Evolutionary conservation across 805 yeast genomes (phyloP), one percentile per base, ranked within the genome.

Genomic region (Zygosaccharomyces kombuchaensis): DNA sequence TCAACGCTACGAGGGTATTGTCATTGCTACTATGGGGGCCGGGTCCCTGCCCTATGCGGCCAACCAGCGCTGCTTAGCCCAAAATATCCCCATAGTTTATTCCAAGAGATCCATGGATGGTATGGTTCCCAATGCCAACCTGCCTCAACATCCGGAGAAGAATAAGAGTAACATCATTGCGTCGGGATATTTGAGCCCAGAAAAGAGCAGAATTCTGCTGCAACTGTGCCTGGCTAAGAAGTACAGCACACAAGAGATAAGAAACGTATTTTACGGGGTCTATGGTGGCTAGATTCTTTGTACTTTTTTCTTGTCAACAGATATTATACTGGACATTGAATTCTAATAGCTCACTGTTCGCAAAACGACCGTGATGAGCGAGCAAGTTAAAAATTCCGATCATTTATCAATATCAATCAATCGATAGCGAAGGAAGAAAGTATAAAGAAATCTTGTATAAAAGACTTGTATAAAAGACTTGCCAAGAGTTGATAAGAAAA

Each of bases 91-190:
- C 1, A 71, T 81, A 1, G 70, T 82, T 1, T 81, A 78, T 57
- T 80, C 86, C 27, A 81, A 81, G 57, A 71, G 87, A 57, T 74
- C 86, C 7, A 78, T 77, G 73, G 86, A 81, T 58, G 88, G 88
- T 9, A 78, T 79, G 78, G 82, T 82, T 16, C 84, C 88, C 2
- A 67, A 63, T 5, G 81, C 76, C 4, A 67, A 67, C 40, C 56
- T 65, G 35, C 75, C 73, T 37, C 57, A 52, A 2, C 64, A 70
- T 12, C 51, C 70, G n/a, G 71, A 75, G 1, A 52, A 51, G 6
- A 62, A 62, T 9, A 45, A 53, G 5, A 58, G 60, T 14, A 75
- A 73, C 52, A 72, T 76, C 12, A 69, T 81, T 43, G 82, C 86
- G 1, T 76, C 82, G 41, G 87, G 87, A 4, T 80, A 78, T 52